phyloP scores from a whole-genome alignment of 306 rosid genomes.

The Hippophae gyantsensis region DNA sequence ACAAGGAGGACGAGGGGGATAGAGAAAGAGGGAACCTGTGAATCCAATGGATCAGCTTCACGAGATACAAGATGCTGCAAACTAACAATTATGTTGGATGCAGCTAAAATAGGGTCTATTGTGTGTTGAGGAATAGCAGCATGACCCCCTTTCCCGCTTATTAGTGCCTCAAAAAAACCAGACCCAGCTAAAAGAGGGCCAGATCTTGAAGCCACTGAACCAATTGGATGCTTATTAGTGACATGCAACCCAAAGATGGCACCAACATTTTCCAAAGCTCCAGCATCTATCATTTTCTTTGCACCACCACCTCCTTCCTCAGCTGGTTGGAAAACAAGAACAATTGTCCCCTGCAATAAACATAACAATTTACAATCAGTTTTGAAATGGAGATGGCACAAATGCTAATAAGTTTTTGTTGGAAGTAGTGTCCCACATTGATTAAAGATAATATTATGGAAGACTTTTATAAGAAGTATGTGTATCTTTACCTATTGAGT shows the following conservation, averaged over 20 bases:
- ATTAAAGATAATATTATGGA: no score
- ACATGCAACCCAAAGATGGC: conserved; percentile 78
- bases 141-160: conserved; percentile 84
- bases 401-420: neutral
- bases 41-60: conserved; percentile 75
- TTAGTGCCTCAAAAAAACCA: conserved; percentile 71
- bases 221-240: conserved; percentile 20
- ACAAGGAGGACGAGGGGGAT: no score
- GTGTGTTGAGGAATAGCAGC: conserved; percentile 83
- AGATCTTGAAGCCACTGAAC: conserved; percentile 47
- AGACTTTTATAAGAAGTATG: no score
- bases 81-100: conserved; percentile 66
- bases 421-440: no score
- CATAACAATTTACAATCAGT: neutral
- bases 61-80: conserved; percentile 86
- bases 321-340: conserved; percentile 93
- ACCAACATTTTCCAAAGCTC: conserved; percentile 45
- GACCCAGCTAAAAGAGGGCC: conserved; percentile 65
- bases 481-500: no score
- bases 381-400: neutral
- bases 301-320: conserved; percentile 95
- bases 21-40: conserved; percentile 40
- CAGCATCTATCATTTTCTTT: conserved; percentile 51
- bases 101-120: conserved; percentile 77
- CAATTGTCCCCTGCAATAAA: conserved; percentile 58